Evolutionary conservation across 192 early-diverging fungal genomes (phyloP), one percentile per base, ranked within the genome.

Genomic region (Haplosporangium gracile): DNA sequence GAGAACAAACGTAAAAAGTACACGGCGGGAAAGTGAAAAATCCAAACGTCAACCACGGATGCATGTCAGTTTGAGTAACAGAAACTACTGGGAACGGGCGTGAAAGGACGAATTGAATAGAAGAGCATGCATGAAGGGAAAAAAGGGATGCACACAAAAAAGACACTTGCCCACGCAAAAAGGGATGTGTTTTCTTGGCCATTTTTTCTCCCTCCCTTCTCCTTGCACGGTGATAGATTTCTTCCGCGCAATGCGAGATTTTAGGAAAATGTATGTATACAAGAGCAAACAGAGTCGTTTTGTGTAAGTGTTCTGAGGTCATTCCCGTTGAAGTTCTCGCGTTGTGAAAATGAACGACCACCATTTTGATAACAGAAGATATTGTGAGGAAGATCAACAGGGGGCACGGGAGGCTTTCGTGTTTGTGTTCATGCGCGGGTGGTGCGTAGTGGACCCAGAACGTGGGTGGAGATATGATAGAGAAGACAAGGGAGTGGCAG

Each of bases 111-210:
- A 18, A 51, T 22, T 1, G 55, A 60, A 26, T 26, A 26, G n/a
- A 60, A 60, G 26, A 11, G 53, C 55, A 26, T 26, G 55, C 22
- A 60, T 15, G 7, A 10, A 13, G 32, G 20, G 36, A 69, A 47
- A 69, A 36, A 49, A 78, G 36, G 68, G 42, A 78, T 72, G 16
- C 32, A 70, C 36, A 70, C 10, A 65, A 65, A 47, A n/a, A 69
- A n/a, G n/a, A 71, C 71, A 70, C 47, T 34, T 71, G 47, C 32
- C 4, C 68, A 78, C 47, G 68, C 32, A 16, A 40, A 51, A 51
- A 39, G 77, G 45, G 77, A 78, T 55, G 69, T 24, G 55, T 29
- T 76, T 68, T 39, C 7, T 24, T 38, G 53, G 2, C 75, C 20
- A 26, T n/a, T 38, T 6, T 16, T 13, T 72, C 26, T 9, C 13